A percentile compares a stretch with the other conserved stretches of the same genome.
Conservation (phyloP, 1,139 yeast genomes). For the Diutina pseudorugosa region DNA sequence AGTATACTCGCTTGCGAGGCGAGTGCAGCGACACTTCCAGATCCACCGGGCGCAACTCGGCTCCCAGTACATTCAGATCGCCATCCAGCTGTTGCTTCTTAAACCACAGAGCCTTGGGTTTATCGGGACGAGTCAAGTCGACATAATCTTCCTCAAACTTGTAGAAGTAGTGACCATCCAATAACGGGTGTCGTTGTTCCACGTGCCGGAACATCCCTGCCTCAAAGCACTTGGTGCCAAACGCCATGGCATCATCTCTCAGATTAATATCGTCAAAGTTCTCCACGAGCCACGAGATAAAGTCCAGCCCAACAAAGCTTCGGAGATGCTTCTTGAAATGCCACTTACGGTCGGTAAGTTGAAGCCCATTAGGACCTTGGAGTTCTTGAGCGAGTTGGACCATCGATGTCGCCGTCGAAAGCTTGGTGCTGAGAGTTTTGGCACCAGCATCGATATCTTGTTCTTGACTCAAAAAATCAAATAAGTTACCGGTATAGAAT, state of each 20-base stretch:
- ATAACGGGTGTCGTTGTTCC: conserved; percentile 66
- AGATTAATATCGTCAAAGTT: conserved; percentile 69
- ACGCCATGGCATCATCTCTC: conserved; percentile 71
- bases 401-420: conserved; percentile 23
- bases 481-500: conserved; percentile 81
- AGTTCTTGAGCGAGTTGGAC: conserved; percentile 49
- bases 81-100: background rate
- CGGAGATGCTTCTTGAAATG: conserved; percentile 70
- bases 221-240: conserved; percentile 68
- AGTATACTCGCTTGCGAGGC: background rate
- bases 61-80: background rate
- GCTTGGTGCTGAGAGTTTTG: conserved; percentile 21
- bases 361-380: conserved; percentile 52
- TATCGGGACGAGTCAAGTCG: conserved; percentile 15
- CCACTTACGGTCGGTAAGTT: conserved; percentile 77
- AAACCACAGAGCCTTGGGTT: conserved; percentile 1
- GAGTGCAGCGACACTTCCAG: background rate
- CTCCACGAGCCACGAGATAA: conserved; percentile 76
- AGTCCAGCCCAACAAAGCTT: conserved; percentile 77
- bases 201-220: conserved; percentile 69
- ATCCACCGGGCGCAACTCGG: background rate
- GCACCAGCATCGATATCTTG: conserved; percentile 21
- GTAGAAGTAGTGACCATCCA: conserved; percentile 91
- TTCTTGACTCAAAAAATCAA: conserved; percentile 49
- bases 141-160: conserved; percentile 50